A percentile compares a stretch with the other conserved stretches of the same genome.
These are phyloP conservation scores for Cyclotella baltica DNA, from an alignment of 108 stramenopile genomes.

Conservation along the genomic window DNA sequence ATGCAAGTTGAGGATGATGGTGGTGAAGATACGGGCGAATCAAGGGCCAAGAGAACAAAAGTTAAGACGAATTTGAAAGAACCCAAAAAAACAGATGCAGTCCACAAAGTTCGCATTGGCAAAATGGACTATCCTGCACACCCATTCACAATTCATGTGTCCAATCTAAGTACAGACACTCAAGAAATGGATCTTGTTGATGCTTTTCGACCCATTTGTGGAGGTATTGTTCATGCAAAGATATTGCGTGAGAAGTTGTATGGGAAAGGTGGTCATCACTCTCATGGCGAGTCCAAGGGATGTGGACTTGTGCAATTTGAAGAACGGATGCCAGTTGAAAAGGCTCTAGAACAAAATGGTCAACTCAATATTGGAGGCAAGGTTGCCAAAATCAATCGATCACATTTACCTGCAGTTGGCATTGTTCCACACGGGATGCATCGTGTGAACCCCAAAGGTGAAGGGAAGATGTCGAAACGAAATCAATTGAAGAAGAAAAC, in stretches of 20 bases:
- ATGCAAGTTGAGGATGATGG: constrained; percentile 29
- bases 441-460: constrained; percentile 79
- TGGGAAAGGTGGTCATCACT: constrained; percentile 54
- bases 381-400: constrained; percentile 69
- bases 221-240: constrained; percentile 81
- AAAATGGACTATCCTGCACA: constrained; percentile 88
- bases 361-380: constrained; percentile 74
- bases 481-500: constrained; percentile 57
- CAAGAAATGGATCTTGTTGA: constrained; percentile 92
- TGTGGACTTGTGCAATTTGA: constrained; percentile 89
- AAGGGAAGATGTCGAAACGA: constrained; percentile 73
- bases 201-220: constrained; percentile 68
- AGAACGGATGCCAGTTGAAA: constrained; percentile 79
- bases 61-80: constrained; percentile 54
- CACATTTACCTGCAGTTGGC: constrained; percentile 80
- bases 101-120: constrained; percentile 78
- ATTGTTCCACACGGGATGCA: constrained; percentile 86
- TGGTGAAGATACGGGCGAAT: constrained; percentile 17
- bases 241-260: constrained; percentile 81
- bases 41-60: constrained; percentile 42
- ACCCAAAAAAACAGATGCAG: constrained; percentile 52
- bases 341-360: constrained; percentile 72
- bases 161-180: constrained; percentile 64
- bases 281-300: constrained; percentile 77
- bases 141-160: constrained; percentile 88